phyloP scores from a whole-genome alignment of 495 filamentous ascomycete genomes.

The Neurospora sp. region DNA sequence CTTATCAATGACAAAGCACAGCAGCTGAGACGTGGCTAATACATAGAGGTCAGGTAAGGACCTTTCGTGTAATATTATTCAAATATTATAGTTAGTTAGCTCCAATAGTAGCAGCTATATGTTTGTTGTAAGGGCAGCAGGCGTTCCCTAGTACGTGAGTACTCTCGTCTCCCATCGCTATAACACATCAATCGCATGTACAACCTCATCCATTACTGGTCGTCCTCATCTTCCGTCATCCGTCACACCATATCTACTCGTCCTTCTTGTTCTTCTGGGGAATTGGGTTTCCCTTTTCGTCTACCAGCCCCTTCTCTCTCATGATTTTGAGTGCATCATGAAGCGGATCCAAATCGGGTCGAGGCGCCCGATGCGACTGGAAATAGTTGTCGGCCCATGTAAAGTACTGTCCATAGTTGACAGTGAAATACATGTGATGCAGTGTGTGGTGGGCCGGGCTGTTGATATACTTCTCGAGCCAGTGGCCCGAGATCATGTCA shows the following conservation, averaged over 20 bases:
- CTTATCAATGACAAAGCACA: neutral
- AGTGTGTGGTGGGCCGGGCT: slow-evolving; percentile 17
- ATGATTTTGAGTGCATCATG: slow-evolving; percentile 10
- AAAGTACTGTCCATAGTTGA: slow-evolving; percentile 18
- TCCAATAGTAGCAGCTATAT: neutral
- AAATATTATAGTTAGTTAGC: neutral
- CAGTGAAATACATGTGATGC: slow-evolving; percentile 18
- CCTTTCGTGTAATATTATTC: neutral
- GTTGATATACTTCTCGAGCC: slow-evolving; percentile 16
- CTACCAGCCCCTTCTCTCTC: slow-evolving; percentile 14
- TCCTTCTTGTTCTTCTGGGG: slow-evolving; percentile 4
- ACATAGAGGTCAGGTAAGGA: neutral
- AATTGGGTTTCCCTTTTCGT: slow-evolving; percentile 15
- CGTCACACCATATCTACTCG: neutral
- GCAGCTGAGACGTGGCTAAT: neutral
- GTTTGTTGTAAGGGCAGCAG: neutral
- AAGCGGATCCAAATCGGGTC: slow-evolving; percentile 11
- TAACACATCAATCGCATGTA: neutral
- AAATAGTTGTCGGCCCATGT: slow-evolving; percentile 16
- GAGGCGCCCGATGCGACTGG: slow-evolving; percentile 9
- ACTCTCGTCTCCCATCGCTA: neutral
- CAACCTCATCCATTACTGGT: neutral
- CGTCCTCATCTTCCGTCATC: neutral
- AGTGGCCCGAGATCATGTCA: slow-evolving; percentile 17
- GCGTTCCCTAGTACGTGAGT: neutral